Evolutionary conservation across 2,329 filamentous ascomycete genomes (phyloP).

Genomic region (Trichoderma sp.): DNA sequence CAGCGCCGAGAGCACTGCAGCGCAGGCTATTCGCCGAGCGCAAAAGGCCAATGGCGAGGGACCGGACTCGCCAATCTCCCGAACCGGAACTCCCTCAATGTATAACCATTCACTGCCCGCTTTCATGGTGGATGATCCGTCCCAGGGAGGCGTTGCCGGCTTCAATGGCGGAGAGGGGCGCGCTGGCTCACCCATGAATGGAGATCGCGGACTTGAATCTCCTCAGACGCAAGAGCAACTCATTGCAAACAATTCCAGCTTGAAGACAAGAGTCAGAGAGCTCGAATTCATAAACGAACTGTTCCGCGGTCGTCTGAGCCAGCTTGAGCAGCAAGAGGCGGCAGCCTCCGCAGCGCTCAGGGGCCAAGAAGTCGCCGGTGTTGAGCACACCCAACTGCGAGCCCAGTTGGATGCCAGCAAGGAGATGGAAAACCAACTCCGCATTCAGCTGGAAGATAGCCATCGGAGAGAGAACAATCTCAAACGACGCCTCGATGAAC

Average conservation of each 20-base stretch:
- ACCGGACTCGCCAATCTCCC: conserved; percentile 74
- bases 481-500: conserved; percentile 76
- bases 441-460: conserved; percentile 69
- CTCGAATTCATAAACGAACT: conserved; percentile 91
- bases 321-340: conserved; percentile 74
- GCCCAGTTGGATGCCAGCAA: conserved; percentile 51
- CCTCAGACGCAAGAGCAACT: conserved; percentile 79
- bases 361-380: conserved; percentile 54
- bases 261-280: conserved; percentile 95
- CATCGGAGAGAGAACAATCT: conserved; percentile 76
- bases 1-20: conserved; percentile 59
- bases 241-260: conserved; percentile 72
- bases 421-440: conserved; percentile 45
- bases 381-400: conserved; percentile 56
- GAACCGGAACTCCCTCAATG: conserved; percentile 73
- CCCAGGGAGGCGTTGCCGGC: conserved; percentile 52
- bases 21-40: conserved; percentile 53
- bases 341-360: conserved; percentile 62
- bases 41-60: conserved; percentile 76
- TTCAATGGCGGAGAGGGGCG: conserved; percentile 51
- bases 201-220: conserved; percentile 63
- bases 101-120: conserved; percentile 72
- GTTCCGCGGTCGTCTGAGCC: conserved; percentile 71
- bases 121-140: conserved; percentile 73
- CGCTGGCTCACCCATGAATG: conserved; percentile 48